Evolutionary conservation across 805 yeast genomes (phyloP), one percentile per base, ranked within the genome.

Genomic region (Kuraishia floccosa): DNA sequence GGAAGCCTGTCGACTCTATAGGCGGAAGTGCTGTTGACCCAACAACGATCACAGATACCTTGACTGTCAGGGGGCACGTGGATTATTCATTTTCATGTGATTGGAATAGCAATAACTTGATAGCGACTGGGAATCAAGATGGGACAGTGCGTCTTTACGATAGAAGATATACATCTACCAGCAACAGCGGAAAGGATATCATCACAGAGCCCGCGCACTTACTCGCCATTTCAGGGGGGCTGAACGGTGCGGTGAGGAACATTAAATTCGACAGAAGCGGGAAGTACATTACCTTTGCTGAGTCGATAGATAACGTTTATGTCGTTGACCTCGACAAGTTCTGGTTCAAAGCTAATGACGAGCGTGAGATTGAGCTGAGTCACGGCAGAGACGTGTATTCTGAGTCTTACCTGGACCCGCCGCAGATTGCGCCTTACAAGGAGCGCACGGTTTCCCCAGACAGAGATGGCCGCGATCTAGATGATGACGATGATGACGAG

Each of bases 81-180:
- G 81, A 75, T 43, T 73, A 46, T 43, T 66, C 74, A 3, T 74
- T 74, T 38, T 58, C 74, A 25, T 73, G 78, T 43, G 79, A 72
- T 40, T 75, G 81, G 80, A 43, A 46, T 27, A 39, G 62, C 37
- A 69, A 61, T 10, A 49, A 62, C 28, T 40, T 55, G 4, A 38
- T 74, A 12, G 65, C 70, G 4, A 65, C 78, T 0, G 81, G 81
- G 5, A 69, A 64, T 41, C 81, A 75, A 45, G 82, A 75, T 46
- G 66, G 75, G 2, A 62, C 75, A 6, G 62, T 72, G 9, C 52
- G 70, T 25, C 39, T 72, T 6, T 72, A 67, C 60, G 81, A 75
- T 47, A 44, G 59, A 25, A 43, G 82, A 30, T 50, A 27, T 3
- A 4, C 25, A 3, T 9, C 19, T 12, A 8, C 23, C 5, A 13